Evolutionary conservation across 2,329 filamentous ascomycete species (phyloP).

Genomic region (Colletotrichum cordylinicola): DNA sequence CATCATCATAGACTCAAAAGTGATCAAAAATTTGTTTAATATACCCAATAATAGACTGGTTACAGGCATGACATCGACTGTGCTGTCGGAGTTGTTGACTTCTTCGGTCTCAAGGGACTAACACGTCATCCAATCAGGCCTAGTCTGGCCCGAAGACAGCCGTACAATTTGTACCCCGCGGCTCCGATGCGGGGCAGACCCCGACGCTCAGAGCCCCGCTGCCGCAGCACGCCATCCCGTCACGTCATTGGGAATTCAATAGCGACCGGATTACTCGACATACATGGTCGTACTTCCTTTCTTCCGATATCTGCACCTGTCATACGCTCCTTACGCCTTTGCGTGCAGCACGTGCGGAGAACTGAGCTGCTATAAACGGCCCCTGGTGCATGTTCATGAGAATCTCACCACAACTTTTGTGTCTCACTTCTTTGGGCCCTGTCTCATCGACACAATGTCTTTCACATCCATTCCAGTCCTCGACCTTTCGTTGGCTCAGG

Average conservation of each 20-base stretch:
- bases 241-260: slow-evolving; percentile 2
- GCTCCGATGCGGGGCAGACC: slow-evolving; percentile 8
- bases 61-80: neutral
- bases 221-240: slow-evolving; percentile 17
- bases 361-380: neutral
- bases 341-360: neutral
- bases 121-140: neutral
- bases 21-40: slow-evolving; percentile 18
- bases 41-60: slow-evolving; percentile 22
- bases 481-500: slow-evolving; percentile 71
- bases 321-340: neutral
- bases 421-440: neutral
- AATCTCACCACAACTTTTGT: neutral
- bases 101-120: neutral
- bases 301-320: neutral
- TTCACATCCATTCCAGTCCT: slow-evolving; percentile 81
- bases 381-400: neutral
- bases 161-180: neutral
- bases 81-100: neutral
- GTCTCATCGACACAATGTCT: slow-evolving; percentile 52
- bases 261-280: neutral
- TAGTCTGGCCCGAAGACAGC: neutral
- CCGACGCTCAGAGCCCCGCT: neutral
- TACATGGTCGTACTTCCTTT: neutral
- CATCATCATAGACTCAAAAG: slow-evolving; percentile 24